These are phyloP conservation scores for Pseudoscleropodium purum DNA, from an alignment of 225 moss, liverwort and hornwort genomes.

Conservation along the genomic window DNA sequence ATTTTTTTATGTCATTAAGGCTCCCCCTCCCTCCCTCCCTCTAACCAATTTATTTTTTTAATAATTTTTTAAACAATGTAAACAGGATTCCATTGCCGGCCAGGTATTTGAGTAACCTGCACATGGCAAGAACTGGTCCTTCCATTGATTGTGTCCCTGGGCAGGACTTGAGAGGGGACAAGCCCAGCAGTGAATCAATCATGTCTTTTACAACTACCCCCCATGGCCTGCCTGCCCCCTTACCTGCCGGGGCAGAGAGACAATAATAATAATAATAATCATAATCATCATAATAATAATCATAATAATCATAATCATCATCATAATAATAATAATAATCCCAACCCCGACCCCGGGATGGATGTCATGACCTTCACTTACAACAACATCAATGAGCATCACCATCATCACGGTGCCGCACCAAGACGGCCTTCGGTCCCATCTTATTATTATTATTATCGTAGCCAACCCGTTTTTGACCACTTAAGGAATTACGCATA, in stretches of 20 bases:
- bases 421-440: too few species aligned
- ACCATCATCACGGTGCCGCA: not conserved
- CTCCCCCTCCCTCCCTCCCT: too few species aligned
- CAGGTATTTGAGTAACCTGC: not conserved
- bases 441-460: too few species aligned
- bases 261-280: not conserved
- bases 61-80: too few species aligned
- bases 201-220: not conserved
- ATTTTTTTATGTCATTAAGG: not conserved
- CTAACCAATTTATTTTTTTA: too few species aligned
- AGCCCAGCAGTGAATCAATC: not conserved
- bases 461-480: too few species aligned
- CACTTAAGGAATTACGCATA: too few species aligned
- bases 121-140: conserved; percentile 23
- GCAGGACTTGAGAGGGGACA: conserved; percentile 4
- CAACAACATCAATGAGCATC: not conserved
- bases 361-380: not conserved
- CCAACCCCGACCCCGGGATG: not conserved
- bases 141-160: conserved; percentile 10
- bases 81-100: too few species aligned
- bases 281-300: too few species aligned
- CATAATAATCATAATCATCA: not conserved
- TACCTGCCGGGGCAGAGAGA: not conserved
- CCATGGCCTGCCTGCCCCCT: too few species aligned
- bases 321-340: not conserved